Conservation (phyloP, 257 asterid genomes). For the Cynanchum wilfordii region DNA sequence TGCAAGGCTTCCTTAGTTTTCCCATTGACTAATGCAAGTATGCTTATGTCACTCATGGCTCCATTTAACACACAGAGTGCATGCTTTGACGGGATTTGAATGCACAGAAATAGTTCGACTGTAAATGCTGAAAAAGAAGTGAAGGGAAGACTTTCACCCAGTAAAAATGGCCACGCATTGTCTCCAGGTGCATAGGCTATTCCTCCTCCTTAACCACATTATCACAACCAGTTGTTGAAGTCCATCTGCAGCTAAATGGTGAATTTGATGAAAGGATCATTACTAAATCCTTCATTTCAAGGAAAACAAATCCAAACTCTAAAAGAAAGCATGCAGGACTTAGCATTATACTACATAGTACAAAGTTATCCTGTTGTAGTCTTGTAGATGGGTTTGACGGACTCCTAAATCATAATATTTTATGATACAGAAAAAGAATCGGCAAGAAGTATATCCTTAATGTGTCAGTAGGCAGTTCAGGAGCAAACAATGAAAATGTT, state of each 20-base stretch:
- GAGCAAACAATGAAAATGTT: neutral
- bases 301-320: neutral
- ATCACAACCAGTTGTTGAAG: no score
- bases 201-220: neutral
- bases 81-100: neutral
- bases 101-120: neutral
- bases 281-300: no score
- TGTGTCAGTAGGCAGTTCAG: neutral
- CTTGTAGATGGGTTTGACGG: neutral
- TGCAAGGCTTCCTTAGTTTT: neutral
- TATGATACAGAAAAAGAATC: neutral
- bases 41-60: neutral
- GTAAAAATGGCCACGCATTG: neutral
- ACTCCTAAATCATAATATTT: no score
- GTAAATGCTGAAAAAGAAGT: neutral
- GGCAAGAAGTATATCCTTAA: neutral
- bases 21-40: neutral
- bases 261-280: neutral
- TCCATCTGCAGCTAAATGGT: neutral
- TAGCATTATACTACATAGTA: neutral
- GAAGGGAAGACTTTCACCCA: neutral
- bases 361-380: no score
- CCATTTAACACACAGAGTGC: neutral
- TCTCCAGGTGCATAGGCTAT: neutral
- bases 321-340: neutral